Percentiles rank a stretch among this genome's conserved stretches.
Evolutionary conservation across 2,329 filamentous ascomycete genomes (phyloP).

Genomic region (Stachybotrys chlorohalonatus): DNA sequence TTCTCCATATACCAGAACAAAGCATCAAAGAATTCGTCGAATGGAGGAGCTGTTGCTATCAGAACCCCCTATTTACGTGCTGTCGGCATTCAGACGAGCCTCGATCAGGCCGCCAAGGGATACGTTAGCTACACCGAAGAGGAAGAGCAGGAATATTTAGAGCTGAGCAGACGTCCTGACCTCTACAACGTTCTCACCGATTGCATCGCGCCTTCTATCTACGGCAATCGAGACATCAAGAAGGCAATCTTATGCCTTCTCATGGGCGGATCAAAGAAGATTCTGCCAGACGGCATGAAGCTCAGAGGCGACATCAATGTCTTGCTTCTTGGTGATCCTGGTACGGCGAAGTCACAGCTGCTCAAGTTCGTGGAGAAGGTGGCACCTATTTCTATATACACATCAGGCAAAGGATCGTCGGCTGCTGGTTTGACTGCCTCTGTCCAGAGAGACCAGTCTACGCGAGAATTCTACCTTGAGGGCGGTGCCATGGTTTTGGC

Average conservation of each 20-base stretch:
- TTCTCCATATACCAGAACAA: conserved; percentile 98
- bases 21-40: conserved; percentile 65
- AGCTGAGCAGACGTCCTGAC: conserved; percentile 83
- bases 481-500: conserved; percentile 97
- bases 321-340: conserved; percentile 88
- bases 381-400: conserved; percentile 95
- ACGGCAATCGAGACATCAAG: conserved; percentile 92
- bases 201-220: conserved; percentile 95
- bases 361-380: conserved; percentile 97
- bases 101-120: conserved; percentile 83
- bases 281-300: conserved; percentile 94
- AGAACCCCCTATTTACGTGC: conserved; percentile 90
- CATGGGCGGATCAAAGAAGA: conserved; percentile 94
- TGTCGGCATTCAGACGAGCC: conserved; percentile 82
- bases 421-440: conserved; percentile 96
- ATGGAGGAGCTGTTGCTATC: conserved; percentile 80
- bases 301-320: conserved; percentile 98
- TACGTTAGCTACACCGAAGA: conserved; percentile 81
- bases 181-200: conserved; percentile 85
- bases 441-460: conserved; percentile 85
- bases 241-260: conserved; percentile 92
- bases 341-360: conserved; percentile 95
- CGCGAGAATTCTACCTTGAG: conserved; percentile 94
- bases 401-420: conserved; percentile 94
- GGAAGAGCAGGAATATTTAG: conserved; percentile 91